Evolutionary conservation across 139 green algal genomes (phyloP).

Genomic region (Micractinium sp.): DNA sequence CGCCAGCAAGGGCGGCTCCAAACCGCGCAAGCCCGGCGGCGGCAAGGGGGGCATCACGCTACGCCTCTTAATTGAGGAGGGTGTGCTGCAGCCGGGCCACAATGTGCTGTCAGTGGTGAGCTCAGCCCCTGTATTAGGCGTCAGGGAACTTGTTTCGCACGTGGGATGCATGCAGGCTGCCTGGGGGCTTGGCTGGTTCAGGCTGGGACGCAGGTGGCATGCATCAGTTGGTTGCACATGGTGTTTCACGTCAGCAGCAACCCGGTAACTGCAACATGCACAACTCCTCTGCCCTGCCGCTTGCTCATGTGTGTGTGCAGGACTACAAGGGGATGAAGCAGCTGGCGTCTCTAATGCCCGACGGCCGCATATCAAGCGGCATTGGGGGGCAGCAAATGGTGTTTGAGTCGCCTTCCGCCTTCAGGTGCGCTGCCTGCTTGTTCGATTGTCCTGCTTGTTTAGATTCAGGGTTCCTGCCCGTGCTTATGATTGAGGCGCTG

Average conservation of each 20-base stretch:
- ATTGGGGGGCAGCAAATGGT: conserved; percentile 40
- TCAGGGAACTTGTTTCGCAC: no score
- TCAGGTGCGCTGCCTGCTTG: conserved; percentile 70
- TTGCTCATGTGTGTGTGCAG: neutral
- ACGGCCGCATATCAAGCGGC: conserved; percentile 67
- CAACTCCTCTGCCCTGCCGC: neutral
- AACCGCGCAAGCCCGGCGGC: conserved; percentile 8
- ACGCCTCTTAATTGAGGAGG: conserved; percentile 74
- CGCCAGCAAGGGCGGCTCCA: neutral
- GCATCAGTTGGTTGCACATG: no score
- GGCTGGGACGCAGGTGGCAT: no score
- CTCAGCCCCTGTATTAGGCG: neutral
- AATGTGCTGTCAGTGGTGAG: conserved; percentile 65
- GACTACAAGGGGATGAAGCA: conserved; percentile 83
- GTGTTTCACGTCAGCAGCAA: no score
- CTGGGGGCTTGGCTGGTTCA: no score
- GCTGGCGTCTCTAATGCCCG: conserved; percentile 57
- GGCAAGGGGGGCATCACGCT: conserved; percentile 64
- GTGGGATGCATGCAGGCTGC: no score
- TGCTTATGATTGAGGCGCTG: neutral
- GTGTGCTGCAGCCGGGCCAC: conserved; percentile 69
- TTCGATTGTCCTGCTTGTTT: conserved; percentile 57
- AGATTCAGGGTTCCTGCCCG: no score
- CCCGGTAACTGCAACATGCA: neutral
- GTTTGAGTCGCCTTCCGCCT: conserved; percentile 85